A percentile compares a stretch with the other conserved stretches of the same genome.
phyloP scores from a whole-genome alignment of 495 filamentous ascomycete species.

The Talaromyces wortmannii region DNA sequence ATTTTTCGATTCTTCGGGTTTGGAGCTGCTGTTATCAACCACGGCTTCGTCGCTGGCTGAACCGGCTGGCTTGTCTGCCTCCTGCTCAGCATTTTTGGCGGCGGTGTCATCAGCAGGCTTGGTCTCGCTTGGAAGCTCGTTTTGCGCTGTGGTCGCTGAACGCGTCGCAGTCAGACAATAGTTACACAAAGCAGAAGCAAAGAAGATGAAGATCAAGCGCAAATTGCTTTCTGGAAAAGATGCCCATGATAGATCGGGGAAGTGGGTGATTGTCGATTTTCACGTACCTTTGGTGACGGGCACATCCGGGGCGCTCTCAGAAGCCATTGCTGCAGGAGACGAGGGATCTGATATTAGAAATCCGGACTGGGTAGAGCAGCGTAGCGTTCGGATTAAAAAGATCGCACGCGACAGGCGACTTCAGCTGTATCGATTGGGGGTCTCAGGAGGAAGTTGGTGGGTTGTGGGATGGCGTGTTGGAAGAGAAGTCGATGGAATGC shows the following conservation, averaged over 20 bases:
- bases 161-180: neutral
- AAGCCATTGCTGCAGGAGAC: neutral
- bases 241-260: too few species aligned
- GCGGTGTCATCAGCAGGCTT: conserved; percentile 2
- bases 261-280: neutral
- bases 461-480: too few species aligned
- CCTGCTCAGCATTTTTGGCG: neutral
- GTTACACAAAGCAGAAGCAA: neutral
- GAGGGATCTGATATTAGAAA: neutral
- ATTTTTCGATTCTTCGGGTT: conserved; percentile 7
- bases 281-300: neutral
- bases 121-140: neutral
- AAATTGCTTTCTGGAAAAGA: too few species aligned
- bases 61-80: neutral
- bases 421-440: neutral
- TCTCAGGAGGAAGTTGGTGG: too few species aligned
- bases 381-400: neutral
- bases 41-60: neutral
- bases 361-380: neutral
- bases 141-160: neutral
- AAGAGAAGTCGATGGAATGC: too few species aligned
- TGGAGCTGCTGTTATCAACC: neutral
- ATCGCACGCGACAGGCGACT: neutral
- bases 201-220: neutral
- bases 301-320: neutral